Percentiles rank a stretch among this genome's conserved stretches.
These are phyloP conservation scores for Ampelomyces quisqualis DNA, from an alignment of 2,329 filamentous ascomycete species.

Conservation along the genomic window DNA sequence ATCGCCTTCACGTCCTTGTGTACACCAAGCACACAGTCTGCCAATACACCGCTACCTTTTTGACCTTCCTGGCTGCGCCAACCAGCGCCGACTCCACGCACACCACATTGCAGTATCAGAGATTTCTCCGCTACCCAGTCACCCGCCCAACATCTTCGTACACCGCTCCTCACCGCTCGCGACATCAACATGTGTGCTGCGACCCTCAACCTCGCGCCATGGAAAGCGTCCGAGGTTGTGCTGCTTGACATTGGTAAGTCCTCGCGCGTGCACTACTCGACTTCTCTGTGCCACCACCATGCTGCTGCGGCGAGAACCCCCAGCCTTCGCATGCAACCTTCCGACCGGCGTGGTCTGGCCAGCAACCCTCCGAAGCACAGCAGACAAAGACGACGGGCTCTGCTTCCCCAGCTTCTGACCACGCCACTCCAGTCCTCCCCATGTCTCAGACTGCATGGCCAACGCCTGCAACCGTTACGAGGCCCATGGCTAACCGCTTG, in stretches of 20 bases:
- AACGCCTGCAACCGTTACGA: constrained; percentile 19
- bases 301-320: constrained; percentile 11
- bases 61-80: constrained; percentile 32
- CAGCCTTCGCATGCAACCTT: constrained; percentile 21
- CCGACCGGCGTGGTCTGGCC: constrained; percentile 20
- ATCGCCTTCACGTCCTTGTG: constrained; percentile 2
- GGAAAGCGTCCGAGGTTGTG: constrained; percentile 49
- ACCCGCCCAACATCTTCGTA: no score
- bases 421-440: no score
- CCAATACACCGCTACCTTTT: constrained; percentile 33
- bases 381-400: constrained; percentile 16
- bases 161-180: constrained; percentile 39
- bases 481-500: constrained; percentile 27
- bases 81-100: constrained; percentile 28
- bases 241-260: constrained; percentile 62
- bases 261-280: constrained; percentile 16
- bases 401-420: constrained; percentile 29
- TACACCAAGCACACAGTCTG: no score
- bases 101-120: constrained; percentile 24
- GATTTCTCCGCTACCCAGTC: constrained; percentile 31
- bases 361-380: constrained; percentile 17
- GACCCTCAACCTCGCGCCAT: constrained; percentile 32
- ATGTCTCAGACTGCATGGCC: constrained; percentile 12
- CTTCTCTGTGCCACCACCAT: constrained; percentile 9
- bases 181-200: constrained; percentile 30